phyloP scores from a whole-genome alignment of 2,329 filamentous ascomycete species.

The Teratosphaeria destructans region DNA sequence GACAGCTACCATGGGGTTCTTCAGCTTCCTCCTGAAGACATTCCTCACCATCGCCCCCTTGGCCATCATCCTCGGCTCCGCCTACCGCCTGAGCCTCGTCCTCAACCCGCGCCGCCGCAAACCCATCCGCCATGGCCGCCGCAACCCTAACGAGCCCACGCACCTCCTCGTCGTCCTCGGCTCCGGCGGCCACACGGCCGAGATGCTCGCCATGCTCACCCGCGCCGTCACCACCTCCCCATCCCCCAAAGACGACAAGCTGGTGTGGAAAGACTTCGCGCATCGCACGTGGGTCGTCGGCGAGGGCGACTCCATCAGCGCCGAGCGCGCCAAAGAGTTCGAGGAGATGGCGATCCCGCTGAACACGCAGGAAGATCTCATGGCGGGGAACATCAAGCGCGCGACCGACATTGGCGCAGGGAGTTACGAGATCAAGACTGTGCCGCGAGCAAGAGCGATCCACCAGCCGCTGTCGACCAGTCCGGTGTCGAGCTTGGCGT shows the following conservation, averaged over 20 bases:
- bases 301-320: conserved; percentile 64
- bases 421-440: conserved; percentile 53
- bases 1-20: not conserved
- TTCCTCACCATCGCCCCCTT: conserved; percentile 17
- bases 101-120: conserved; percentile 25
- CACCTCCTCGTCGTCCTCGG: conserved; percentile 77
- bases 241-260: conserved; percentile 5
- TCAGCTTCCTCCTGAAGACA: conserved; percentile 19
- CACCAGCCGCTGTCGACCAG: conserved; percentile 71
- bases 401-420: conserved; percentile 14
- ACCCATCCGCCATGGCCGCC: conserved; percentile 17
- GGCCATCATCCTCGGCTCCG: conserved; percentile 23
- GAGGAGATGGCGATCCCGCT: conserved; percentile 33
- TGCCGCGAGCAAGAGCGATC: conserved; percentile 68
- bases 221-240: conserved; percentile 37
- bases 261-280: conserved; percentile 35
- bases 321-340: conserved; percentile 53
- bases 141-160: conserved; percentile 27
- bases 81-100: conserved; percentile 31
- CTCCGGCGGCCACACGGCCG: conserved; percentile 86
- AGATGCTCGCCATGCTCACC: conserved; percentile 79
- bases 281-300: conserved; percentile 76
- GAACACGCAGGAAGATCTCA: conserved; percentile 11
- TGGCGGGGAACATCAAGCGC: conserved; percentile 9
- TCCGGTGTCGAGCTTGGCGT: conserved; percentile 56